These are phyloP conservation scores for Chionographis japonica DNA, from an alignment of 106 monocot species.

Conservation along the genomic window DNA sequence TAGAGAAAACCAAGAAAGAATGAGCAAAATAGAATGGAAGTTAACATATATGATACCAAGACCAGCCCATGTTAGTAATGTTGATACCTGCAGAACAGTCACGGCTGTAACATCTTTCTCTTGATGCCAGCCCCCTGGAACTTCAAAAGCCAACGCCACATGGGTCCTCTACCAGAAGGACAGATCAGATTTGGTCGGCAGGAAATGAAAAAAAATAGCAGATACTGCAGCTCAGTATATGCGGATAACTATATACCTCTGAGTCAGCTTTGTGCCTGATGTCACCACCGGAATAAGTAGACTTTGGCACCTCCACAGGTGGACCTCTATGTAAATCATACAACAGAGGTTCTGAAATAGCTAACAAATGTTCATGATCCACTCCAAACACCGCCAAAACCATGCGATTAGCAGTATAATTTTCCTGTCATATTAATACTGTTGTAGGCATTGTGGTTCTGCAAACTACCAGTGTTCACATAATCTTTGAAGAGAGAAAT, in stretches of 20 bases:
- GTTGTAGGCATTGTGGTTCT: not conserved
- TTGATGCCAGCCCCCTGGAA: slow-evolving; percentile 79
- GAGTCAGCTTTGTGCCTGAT: slow-evolving; percentile 48
- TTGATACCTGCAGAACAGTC: slow-evolving; percentile 73
- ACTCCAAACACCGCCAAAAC: slow-evolving; percentile 76
- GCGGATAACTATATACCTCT: slow-evolving; percentile 32
- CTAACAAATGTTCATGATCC: slow-evolving; percentile 68
- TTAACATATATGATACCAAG: slow-evolving; percentile 2
- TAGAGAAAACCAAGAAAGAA: not conserved
- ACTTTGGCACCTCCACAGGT: slow-evolving; percentile 40
- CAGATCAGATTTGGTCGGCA: slow-evolving; percentile 4
- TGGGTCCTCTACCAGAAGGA: slow-evolving; percentile 54
- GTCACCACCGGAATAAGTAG: slow-evolving; percentile 70
- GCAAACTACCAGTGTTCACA: not conserved
- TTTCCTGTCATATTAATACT: slow-evolving; percentile 49
- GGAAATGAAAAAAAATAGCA: not conserved
- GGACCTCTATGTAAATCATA: slow-evolving; percentile 40
- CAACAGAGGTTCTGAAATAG: slow-evolving; percentile 63
- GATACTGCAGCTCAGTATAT: not conserved
- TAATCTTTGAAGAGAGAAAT: not conserved
- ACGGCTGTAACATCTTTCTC: slow-evolving; percentile 62
- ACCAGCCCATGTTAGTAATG: not conserved
- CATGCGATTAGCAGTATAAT: slow-evolving; percentile 72
- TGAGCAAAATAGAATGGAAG: not conserved
- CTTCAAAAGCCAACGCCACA: slow-evolving; percentile 86